Percentiles rank a stretch among this genome's conserved stretches.
Conservation (phyloP, 345 rosid species). For the Turritis glabra region DNA sequence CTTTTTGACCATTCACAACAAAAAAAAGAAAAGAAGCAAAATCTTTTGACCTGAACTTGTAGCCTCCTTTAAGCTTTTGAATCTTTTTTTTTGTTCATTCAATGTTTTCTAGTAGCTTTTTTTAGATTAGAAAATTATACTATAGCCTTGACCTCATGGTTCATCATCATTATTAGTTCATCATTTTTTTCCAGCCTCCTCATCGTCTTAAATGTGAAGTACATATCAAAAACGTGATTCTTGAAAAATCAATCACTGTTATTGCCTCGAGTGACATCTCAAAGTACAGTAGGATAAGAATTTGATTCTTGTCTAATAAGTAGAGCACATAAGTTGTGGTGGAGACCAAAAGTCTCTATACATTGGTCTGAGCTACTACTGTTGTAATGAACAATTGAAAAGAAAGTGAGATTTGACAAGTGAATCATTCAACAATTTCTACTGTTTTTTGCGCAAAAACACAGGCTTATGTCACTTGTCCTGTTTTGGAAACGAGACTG, state of each 20-base stretch:
- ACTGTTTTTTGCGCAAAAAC: slow-evolving; percentile 10
- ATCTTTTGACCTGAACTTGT: slow-evolving; percentile 36
- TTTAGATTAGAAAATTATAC: slow-evolving; percentile 13
- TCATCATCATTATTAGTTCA: slow-evolving; percentile 4
- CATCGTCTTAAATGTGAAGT: background rate
- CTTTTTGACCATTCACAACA: slow-evolving; percentile 32
- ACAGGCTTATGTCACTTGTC: slow-evolving; percentile 8
- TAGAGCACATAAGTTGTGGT: slow-evolving; percentile 23
- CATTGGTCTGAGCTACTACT: slow-evolving; percentile 17
- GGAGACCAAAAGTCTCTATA: slow-evolving; percentile 27
- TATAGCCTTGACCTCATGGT: background rate
- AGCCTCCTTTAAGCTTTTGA: slow-evolving; percentile 20
- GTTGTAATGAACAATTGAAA: slow-evolving; percentile 34
- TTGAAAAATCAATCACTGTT: slow-evolving; percentile 15
- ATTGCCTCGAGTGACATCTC: slow-evolving; percentile 25
- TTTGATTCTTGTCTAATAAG: slow-evolving; percentile 30
- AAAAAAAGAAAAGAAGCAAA: background rate
- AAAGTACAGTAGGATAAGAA: slow-evolving; percentile 31
- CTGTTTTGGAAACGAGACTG: slow-evolving; percentile 25
- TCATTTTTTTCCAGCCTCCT: slow-evolving; percentile 8
- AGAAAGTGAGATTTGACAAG: slow-evolving; percentile 40
- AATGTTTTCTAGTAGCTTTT: slow-evolving; percentile 1
- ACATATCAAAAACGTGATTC: background rate
- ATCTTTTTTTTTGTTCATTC: background rate
- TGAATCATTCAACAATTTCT: slow-evolving; percentile 26